Conservation (phyloP, 257 asterid species). For the Datura wrightii region DNA sequence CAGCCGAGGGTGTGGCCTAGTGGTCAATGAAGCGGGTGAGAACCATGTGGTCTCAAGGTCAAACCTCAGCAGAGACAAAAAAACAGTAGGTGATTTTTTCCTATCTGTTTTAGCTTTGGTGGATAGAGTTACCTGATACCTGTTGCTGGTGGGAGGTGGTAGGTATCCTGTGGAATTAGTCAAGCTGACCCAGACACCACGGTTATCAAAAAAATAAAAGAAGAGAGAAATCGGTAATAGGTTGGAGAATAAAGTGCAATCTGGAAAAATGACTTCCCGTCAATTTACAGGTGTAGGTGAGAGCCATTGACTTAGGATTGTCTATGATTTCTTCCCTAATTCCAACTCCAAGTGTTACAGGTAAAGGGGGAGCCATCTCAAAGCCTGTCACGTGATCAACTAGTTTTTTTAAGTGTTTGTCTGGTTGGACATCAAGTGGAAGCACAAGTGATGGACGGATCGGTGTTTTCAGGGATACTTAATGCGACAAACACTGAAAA, state of each 20-base stretch:
- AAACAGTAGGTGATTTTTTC: too few relatives aligned
- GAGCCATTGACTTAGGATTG: slow-evolving; percentile 32
- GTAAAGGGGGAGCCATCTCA: slow-evolving; percentile 64
- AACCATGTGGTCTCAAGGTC: too few relatives aligned
- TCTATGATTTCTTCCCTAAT: neutral
- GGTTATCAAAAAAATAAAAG: too few relatives aligned
- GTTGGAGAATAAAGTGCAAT: slow-evolving; percentile 45
- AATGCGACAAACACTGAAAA: slow-evolving; percentile 76
- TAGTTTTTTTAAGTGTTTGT: slow-evolving; percentile 65
- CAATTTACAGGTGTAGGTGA: slow-evolving; percentile 58
- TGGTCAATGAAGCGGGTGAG: too few relatives aligned
- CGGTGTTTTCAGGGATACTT: slow-evolving; percentile 83
- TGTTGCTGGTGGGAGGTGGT: too few relatives aligned
- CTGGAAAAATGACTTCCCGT: slow-evolving; percentile 57
- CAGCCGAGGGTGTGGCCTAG: too few relatives aligned
- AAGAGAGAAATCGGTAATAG: neutral
- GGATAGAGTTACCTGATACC: too few relatives aligned
- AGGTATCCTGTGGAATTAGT: too few relatives aligned
- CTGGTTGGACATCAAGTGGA: slow-evolving; percentile 94
- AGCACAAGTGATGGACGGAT: slow-evolving; percentile 91
- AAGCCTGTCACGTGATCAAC: slow-evolving; percentile 71
- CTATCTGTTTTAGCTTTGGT: too few relatives aligned
- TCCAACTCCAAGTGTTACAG: slow-evolving; percentile 45
- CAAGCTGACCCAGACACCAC: too few relatives aligned
- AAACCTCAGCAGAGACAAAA: too few relatives aligned